Evolutionary conservation across 768 basidiomycete species (phyloP).

Genomic region (Suillus bovinus): DNA sequence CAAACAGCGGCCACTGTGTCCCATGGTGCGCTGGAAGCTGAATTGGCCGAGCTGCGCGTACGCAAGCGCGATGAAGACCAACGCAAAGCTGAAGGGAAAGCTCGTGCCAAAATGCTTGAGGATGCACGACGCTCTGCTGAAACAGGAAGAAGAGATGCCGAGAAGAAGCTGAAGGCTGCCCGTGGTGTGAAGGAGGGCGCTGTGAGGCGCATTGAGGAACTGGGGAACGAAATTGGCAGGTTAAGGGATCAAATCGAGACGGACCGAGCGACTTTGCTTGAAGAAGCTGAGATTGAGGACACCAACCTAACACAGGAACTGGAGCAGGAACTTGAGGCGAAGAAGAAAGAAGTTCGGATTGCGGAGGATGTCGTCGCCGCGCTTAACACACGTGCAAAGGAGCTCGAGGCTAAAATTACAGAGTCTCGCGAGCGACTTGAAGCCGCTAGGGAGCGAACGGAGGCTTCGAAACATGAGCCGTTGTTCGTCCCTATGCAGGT

Average conservation of each 20-base stretch:
- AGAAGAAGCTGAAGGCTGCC: slow-evolving; percentile 80
- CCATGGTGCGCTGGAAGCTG: slow-evolving; percentile 63
- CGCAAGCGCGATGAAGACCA: slow-evolving; percentile 84
- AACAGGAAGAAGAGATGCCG: slow-evolving; percentile 75
- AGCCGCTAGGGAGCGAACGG: slow-evolving; percentile 58
- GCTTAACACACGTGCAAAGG: slow-evolving; percentile 64
- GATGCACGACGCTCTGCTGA: slow-evolving; percentile 87
- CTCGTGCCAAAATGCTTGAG: slow-evolving; percentile 83
- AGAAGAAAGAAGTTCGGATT: slow-evolving; percentile 53
- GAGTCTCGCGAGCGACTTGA: slow-evolving; percentile 62
- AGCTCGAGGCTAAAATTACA: slow-evolving; percentile 70
- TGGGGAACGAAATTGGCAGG: slow-evolving; percentile 61
- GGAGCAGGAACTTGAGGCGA: slow-evolving; percentile 49
- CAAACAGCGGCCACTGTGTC: slow-evolving; percentile 57
- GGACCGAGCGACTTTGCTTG: slow-evolving; percentile 53
- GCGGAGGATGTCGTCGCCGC: slow-evolving; percentile 67
- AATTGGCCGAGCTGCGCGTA: slow-evolving; percentile 72
- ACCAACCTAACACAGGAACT: slow-evolving; percentile 46
- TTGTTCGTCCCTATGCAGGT: slow-evolving; percentile 34
- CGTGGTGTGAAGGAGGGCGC: slow-evolving; percentile 65
- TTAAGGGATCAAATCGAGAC: slow-evolving; percentile 54
- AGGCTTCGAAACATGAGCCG: slow-evolving; percentile 46
- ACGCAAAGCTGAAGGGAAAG: slow-evolving; percentile 73
- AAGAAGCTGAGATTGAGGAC: slow-evolving; percentile 45
- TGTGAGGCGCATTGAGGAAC: slow-evolving; percentile 51